Conservation (phyloP, 2,329 filamentous ascomycete genomes). For the Parascedosporium putredinis region DNA sequence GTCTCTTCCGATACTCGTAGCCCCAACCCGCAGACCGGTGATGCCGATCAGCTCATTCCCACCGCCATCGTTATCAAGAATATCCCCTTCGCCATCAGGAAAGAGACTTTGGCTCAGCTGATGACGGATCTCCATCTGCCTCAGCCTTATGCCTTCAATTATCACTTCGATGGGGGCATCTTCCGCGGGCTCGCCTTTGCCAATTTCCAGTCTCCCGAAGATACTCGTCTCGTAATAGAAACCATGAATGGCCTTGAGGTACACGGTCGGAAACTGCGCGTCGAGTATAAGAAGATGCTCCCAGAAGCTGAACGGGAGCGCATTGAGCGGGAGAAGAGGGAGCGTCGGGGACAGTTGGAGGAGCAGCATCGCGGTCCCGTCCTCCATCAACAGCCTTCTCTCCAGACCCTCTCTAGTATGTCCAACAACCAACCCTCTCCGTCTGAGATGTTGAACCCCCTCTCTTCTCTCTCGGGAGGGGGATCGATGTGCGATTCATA, state of each 20-base stretch:
- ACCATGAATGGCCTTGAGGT: slow-evolving; percentile 93
- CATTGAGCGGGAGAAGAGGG: slow-evolving; percentile 93
- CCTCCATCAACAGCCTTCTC: slow-evolving; percentile 75
- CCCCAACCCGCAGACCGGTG: slow-evolving; percentile 29
- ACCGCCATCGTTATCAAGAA: slow-evolving; percentile 99
- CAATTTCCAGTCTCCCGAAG: slow-evolving; percentile 92
- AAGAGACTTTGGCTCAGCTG: slow-evolving; percentile 82
- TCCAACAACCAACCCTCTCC: slow-evolving; percentile 58
- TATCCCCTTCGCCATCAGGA: slow-evolving; percentile 96
- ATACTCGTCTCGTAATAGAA: slow-evolving; percentile 87
- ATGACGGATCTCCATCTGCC: slow-evolving; percentile 94
- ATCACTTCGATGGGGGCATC: slow-evolving; percentile 96
- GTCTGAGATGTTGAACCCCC: too few species aligned
- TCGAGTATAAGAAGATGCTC: slow-evolving; percentile 99
- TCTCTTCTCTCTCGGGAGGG: too few species aligned
- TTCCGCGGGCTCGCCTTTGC: slow-evolving; percentile 94
- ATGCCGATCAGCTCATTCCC: slow-evolving; percentile 83
- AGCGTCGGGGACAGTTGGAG: slow-evolving; percentile 89
- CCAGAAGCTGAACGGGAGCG: slow-evolving; percentile 88
- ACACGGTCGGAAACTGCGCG: slow-evolving; percentile 84
- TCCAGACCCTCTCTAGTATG: slow-evolving; percentile 63
- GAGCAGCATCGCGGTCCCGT: slow-evolving; percentile 80
- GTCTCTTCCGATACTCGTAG: slow-evolving; percentile 17
- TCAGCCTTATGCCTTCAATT: slow-evolving; percentile 97
- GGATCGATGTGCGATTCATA: slow-evolving; percentile 15